Evolutionary conservation across 441 rosid species (phyloP), one percentile per base, ranked within the genome.

Genomic region (Dalechampia spathulata): DNA sequence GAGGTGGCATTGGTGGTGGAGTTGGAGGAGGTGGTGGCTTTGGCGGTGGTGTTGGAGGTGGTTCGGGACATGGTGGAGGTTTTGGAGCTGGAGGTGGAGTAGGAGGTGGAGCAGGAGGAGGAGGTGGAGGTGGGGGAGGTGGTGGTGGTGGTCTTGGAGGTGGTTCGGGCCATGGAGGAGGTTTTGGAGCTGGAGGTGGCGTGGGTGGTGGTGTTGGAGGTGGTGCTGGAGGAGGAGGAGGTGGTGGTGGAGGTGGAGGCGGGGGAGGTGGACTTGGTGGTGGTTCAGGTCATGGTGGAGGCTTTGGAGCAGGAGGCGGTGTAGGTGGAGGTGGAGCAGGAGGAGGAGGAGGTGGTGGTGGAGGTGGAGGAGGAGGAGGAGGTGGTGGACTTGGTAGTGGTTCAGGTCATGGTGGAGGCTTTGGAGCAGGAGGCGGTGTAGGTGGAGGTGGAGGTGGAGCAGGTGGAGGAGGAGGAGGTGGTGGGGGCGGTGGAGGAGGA

Each of bases 1-100:
- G 60, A 0, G 78, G 72, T 1, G 74, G 49, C 0, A 78, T 75
- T 1, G 61, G 55, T 4, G 80, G 79, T 8, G 52, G 62, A 0
- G 78, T 76, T 27, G 78, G 53, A 19, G 79, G 77, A 1, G 81
- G 75, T 1, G 78, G 76, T 1, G 75, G 76, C 14, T 75, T 72
- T 0, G 80, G 79, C 0, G 77, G 73, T 2, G 74, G 76, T 1
- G 26, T 45, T 23, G 78, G 75, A 0, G 76, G 82, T 17, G 82
- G 82, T 21, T 68, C 69, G 1, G 82, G 85, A 3, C 71, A 60
- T 4, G 82, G 80, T 1, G 69, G 75, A 11, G 80, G 85, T 0
- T 67, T 67, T 62, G 81, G 85, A 22, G 81, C 74, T 0, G 80
- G 82, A 2, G 85, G 72, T 22, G 76, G 79, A 1, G 58, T 13